Evolutionary conservation across 306 rosid species (phyloP).

Genomic region (Pterocarpus macrocarpus): DNA sequence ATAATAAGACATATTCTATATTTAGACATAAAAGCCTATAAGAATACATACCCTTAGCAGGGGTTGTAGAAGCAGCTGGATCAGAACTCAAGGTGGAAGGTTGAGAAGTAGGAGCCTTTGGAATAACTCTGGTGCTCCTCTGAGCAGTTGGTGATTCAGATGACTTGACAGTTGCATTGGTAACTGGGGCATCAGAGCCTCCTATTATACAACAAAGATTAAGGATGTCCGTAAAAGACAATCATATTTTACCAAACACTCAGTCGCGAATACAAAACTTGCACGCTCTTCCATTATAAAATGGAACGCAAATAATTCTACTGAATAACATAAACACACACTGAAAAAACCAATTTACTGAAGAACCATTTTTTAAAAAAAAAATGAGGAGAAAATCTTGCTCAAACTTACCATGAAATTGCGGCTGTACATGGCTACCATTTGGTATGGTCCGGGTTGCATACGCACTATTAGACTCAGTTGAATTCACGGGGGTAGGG

Average conservation of each 20-base stretch:
- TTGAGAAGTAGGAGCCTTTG: slow-evolving; percentile 78
- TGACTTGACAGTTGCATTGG: slow-evolving; percentile 53
- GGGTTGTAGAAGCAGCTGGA: slow-evolving; percentile 54
- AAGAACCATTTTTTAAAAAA: neutral
- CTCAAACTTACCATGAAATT: slow-evolving; percentile 65
- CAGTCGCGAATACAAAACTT: slow-evolving; percentile 14
- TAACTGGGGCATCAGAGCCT: slow-evolving; percentile 57
- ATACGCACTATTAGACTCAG: slow-evolving; percentile 62
- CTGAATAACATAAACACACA: slow-evolving; percentile 29
- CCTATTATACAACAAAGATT: slow-evolving; percentile 53
- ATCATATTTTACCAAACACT: slow-evolving; percentile 34
- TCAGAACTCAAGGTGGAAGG: slow-evolving; percentile 63
- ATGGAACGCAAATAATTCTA: neutral
- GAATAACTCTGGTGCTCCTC: slow-evolving; percentile 67
- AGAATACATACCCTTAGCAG: slow-evolving; percentile 66
- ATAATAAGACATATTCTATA: slow-evolving; percentile 22
- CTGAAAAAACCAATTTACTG: slow-evolving; percentile 34
- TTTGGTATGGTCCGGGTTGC: slow-evolving; percentile 60
- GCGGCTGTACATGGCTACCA: slow-evolving; percentile 71
- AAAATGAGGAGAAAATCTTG: neutral
- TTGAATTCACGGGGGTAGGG: slow-evolving; percentile 61
- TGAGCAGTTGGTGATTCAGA: slow-evolving; percentile 64
- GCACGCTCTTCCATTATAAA: slow-evolving; percentile 3
- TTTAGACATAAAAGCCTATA: slow-evolving; percentile 5
- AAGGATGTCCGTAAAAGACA: slow-evolving; percentile 15